Percentiles rank a stretch among this genome's conserved stretches.
Conservation (phyloP, 2,329 filamentous ascomycete genomes). For the Apiospora sp. region DNA sequence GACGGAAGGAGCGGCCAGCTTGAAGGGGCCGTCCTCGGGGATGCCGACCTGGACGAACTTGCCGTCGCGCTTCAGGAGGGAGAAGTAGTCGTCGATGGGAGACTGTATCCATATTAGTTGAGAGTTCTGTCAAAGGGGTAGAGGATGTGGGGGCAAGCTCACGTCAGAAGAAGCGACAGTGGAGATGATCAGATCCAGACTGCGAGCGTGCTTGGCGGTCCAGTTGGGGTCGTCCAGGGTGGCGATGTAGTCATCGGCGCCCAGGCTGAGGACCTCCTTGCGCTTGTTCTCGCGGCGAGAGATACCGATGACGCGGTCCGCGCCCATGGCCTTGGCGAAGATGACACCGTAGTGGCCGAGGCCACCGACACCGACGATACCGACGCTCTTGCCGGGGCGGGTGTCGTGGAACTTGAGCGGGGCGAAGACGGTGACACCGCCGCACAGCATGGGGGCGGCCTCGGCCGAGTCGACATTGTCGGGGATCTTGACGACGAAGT, state of each 20-base stretch:
- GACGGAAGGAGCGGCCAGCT: slow-evolving; percentile 26
- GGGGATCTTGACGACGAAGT: slow-evolving; percentile 54
- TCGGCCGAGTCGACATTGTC: slow-evolving; percentile 44
- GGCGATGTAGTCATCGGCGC: slow-evolving; percentile 48
- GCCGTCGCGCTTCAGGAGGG: slow-evolving; percentile 63
- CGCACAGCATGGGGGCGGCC: slow-evolving; percentile 69
- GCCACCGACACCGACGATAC: slow-evolving; percentile 69
- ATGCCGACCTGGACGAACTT: slow-evolving; percentile 71
- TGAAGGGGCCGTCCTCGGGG: slow-evolving; percentile 55
- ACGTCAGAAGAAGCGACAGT: slow-evolving; percentile 51
- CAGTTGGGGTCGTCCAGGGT: slow-evolving; percentile 58
- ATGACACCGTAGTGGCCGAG: slow-evolving; percentile 71
- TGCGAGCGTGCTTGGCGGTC: slow-evolving; percentile 55
- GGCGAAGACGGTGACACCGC: slow-evolving; percentile 68
- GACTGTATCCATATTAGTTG: too few species aligned
- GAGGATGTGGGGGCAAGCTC: slow-evolving; percentile 42
- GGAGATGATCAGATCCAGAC: slow-evolving; percentile 61
- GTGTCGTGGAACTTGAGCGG: slow-evolving; percentile 66
- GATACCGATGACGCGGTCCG: slow-evolving; percentile 62
- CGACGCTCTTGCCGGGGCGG: slow-evolving; percentile 69
- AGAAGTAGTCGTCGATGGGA: slow-evolving; percentile 65
- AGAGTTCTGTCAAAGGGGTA: too few species aligned
- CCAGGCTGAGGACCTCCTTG: slow-evolving; percentile 58
- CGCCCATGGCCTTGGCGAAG: slow-evolving; percentile 69
- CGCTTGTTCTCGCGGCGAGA: slow-evolving; percentile 57